Evolutionary conservation across 352 stramenopile genomes (phyloP).

Genomic region (Peronospora belbahrii): DNA sequence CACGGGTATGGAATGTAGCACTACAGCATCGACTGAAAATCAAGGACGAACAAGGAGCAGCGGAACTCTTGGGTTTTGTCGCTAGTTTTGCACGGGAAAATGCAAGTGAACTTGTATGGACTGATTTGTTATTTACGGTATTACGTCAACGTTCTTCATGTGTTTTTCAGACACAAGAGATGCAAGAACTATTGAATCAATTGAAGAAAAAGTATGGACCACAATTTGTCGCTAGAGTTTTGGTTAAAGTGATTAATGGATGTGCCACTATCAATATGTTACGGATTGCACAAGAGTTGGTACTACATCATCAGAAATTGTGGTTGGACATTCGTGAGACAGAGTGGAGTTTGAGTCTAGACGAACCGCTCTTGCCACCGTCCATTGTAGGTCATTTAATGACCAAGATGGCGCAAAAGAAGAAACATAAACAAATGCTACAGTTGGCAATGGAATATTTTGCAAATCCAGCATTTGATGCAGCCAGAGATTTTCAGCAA

Average conservation of each 20-base stretch:
- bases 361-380: conserved; percentile 30
- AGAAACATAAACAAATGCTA: conserved; percentile 28
- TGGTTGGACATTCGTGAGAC: conserved; percentile 9
- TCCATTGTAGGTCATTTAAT: conserved; percentile 48
- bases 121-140: conserved; percentile 65
- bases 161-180: conserved; percentile 24
- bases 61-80: conserved; percentile 46
- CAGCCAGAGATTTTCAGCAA: conserved; percentile 39
- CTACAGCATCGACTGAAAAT: conserved; percentile 43
- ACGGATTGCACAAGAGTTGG: conserved; percentile 32
- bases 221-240: conserved; percentile 36
- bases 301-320: conserved; percentile 39
- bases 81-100: conserved; percentile 37
- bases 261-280: conserved; percentile 64
- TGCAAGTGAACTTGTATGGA: conserved; percentile 53
- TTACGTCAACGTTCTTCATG: conserved; percentile 36
- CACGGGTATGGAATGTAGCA: conserved; percentile 48
- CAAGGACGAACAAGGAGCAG: conserved; percentile 38
- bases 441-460: conserved; percentile 35
- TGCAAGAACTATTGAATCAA: conserved; percentile 26
- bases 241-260: conserved; percentile 52
- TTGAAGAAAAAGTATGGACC: conserved; percentile 31
- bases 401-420: conserved; percentile 32
- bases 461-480: conserved; percentile 19
- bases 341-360: neutral